Evolutionary conservation across 768 basidiomycete species (phyloP), one percentile per base, ranked within the genome.

Genomic region (Phallus indusiatus): DNA sequence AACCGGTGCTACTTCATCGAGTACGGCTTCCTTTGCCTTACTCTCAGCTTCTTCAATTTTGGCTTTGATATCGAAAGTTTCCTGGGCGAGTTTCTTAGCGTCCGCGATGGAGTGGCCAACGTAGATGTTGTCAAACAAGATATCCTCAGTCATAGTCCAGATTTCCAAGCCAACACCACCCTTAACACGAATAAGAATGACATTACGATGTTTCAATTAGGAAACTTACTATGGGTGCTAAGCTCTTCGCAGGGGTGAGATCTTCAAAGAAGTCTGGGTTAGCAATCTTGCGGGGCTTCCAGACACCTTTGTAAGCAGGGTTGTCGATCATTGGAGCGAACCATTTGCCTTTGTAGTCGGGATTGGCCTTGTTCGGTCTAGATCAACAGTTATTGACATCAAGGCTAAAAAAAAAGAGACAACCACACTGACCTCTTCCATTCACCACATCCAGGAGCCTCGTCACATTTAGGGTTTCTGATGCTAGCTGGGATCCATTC

Each of bases 91-190:
- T 11, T 75, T 73, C 71, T 88, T 84, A 62, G 96, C 96, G 61
- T 95, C 92, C 42, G 83, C 82, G 60, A 83, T 69, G 18, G 93
- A 94, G 78, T 94, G 87, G 60, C 94, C 94, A 60, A 99, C 73
- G 76, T 93, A 98, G 69, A 99, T 83, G 77, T 92, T 94, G 74
- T 90, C 84, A 71, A 94, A 94, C 65, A 94, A 79, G 66, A 94
- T 94, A 69, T 90, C 86, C 73, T 90, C 90, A 47, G 94, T 95
- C 96, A 98, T 99, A 50, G 95, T 95, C 96, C 96, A 99, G 66
- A 98, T 84, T 74, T 99, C 96, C 64, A 98, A 94, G 68, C 94
- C 94, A 62, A 96, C 82, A 74, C 93, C 94, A 65, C 91, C 90
- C 87, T 89, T 60, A 16, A 57, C 20, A 52, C 1, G 3, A n/a